phyloP scores from a whole-genome alignment of 371 early-diverging fungal species.

The Dichotomocladium elegans region DNA sequence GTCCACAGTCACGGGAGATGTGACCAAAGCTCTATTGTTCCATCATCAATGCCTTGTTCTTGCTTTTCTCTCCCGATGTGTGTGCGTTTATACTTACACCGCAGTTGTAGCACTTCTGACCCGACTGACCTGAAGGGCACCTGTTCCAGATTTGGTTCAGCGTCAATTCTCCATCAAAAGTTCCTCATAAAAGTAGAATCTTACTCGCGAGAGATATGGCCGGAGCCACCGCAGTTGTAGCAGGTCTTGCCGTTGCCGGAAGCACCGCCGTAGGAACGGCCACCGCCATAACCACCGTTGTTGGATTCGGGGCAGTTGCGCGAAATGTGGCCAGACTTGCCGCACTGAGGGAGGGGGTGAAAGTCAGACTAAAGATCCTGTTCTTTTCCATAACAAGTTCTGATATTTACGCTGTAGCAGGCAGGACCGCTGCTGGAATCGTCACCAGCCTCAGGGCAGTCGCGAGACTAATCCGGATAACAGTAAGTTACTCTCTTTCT shows the following conservation, averaged over 20 bases:
- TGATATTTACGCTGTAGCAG: conserved; percentile 43
- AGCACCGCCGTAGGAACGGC: conserved; percentile 14
- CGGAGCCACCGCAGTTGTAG: conserved; percentile 57
- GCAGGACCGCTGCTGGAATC: conserved; percentile 38
- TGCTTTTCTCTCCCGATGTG: no score
- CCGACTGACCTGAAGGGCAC: conserved; percentile 36
- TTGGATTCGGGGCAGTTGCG: conserved; percentile 55
- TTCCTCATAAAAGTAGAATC: no score
- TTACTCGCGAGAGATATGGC: conserved; percentile 48
- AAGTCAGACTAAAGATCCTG: not conserved
- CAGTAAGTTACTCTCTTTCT: no score
- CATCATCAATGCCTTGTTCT: no score
- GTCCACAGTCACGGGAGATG: conserved; percentile 45
- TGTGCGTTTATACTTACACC: conserved; percentile 43
- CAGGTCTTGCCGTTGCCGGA: conserved; percentile 27
- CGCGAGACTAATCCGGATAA: conserved; percentile 38
- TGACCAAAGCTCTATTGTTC: conserved; percentile 35
- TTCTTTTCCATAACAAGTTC: not conserved
- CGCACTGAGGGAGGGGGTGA: conserved; percentile 25
- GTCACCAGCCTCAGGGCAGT: conserved; percentile 48
- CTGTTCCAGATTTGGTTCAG: no score
- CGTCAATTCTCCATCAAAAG: no score
- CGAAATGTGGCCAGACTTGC: conserved; percentile 57
- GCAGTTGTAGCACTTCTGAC: conserved; percentile 69
- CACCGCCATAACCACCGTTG: conserved; percentile 25